Conservation (phyloP, 371 early-diverging fungal species). For the Syncephalastrum racemosum region DNA sequence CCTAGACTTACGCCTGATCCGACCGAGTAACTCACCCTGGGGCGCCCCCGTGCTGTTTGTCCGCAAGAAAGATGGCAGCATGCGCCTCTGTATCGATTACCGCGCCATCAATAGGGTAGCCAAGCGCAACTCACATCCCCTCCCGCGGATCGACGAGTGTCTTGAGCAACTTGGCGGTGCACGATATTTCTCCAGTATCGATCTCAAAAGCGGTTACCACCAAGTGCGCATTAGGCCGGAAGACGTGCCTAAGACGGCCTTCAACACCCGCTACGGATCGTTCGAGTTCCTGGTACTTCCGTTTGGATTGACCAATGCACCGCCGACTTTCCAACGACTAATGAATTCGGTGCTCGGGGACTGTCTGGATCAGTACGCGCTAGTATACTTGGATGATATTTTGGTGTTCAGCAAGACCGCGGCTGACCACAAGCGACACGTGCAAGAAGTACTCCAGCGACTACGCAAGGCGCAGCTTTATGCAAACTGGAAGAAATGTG, state of each 20-base stretch:
- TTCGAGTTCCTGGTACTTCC: conserved; percentile 52
- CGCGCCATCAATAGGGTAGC: no score
- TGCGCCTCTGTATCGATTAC: no score
- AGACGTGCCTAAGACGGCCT: conserved; percentile 8
- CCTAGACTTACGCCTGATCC: conserved; percentile 14
- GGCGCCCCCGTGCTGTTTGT: no score
- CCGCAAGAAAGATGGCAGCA: no score
- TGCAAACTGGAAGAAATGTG: conserved; percentile 53
- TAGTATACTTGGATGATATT: no score
- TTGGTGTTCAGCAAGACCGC: no score
- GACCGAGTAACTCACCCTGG: conserved; percentile 32
- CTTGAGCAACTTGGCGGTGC: conserved; percentile 25
- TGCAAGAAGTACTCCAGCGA: conserved; percentile 29
- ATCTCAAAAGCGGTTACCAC: conserved; percentile 30
- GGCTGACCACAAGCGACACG: conserved; percentile 45
- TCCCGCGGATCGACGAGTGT: no score
- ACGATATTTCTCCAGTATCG: conserved; percentile 34
- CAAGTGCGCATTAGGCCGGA: conserved; percentile 13
- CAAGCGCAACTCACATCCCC: no score
- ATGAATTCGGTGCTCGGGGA: no score
- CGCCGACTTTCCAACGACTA: no score
- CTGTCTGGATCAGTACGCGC: no score
- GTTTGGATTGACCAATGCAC: conserved; percentile 48
- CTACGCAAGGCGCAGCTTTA: conserved; percentile 34
- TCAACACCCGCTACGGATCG: conserved; percentile 4